Percentiles rank a stretch among this genome's conserved stretches.
Evolutionary conservation across 176 grass and related monocot species (phyloP).

Genomic region (Cocos nucifera): DNA sequence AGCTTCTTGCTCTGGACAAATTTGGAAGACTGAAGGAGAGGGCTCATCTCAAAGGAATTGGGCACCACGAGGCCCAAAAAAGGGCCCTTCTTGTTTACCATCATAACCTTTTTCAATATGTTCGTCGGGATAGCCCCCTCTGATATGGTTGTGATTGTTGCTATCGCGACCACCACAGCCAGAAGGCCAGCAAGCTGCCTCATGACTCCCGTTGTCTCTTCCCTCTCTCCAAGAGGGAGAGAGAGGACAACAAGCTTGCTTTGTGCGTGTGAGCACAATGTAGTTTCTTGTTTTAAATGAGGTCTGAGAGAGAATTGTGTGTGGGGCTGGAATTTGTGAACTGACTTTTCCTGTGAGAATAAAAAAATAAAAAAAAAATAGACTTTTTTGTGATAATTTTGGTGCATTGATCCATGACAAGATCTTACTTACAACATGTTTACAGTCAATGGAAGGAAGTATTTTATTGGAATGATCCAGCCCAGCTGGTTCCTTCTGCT

Average conservation of each 20-base stretch:
- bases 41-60: constrained; percentile 63
- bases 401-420: too few species aligned
- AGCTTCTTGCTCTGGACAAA: constrained; percentile 15
- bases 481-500: too few species aligned
- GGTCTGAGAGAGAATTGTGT: too few species aligned
- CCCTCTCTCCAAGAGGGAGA: neutral
- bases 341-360: too few species aligned
- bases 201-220: constrained; percentile 5
- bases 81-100: constrained; percentile 29
- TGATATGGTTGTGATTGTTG: neutral
- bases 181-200: neutral
- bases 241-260: neutral
- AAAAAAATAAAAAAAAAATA: too few species aligned
- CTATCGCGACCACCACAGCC: neutral
- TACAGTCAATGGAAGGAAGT: too few species aligned
- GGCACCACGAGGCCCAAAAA: constrained; percentile 67
- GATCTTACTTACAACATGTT: too few species aligned
- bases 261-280: too few species aligned
- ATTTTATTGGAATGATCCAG: too few species aligned
- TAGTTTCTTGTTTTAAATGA: too few species aligned
- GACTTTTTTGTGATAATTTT: too few species aligned
- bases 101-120: neutral
- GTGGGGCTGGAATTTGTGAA: too few species aligned
- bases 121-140: constrained; percentile 4
- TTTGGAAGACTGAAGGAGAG: constrained; percentile 34